phyloP scores from a whole-genome alignment of 495 filamentous ascomycete genomes.

The Penicillium subrubescens region DNA sequence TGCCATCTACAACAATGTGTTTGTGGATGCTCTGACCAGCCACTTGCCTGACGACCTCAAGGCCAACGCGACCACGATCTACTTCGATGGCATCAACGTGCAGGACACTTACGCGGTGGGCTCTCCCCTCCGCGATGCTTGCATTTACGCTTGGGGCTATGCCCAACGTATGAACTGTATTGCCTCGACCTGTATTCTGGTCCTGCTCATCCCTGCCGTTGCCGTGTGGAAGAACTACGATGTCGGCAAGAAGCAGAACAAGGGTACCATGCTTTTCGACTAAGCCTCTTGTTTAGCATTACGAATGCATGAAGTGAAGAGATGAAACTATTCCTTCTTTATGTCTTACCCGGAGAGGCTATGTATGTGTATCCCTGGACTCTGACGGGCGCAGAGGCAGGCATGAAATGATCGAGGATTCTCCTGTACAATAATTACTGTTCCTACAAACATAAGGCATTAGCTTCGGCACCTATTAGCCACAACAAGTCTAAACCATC shows the following conservation, averaged over 20 bases:
- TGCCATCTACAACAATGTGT: conserved; percentile 70
- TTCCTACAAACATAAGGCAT: conserved; percentile 3
- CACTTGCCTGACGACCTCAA: conserved; percentile 46
- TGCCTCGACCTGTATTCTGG: conserved; percentile 47
- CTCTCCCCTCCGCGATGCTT: conserved; percentile 53
- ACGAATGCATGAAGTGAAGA: neutral
- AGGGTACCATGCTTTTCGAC: conserved; percentile 40
- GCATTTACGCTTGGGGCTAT: conserved; percentile 60
- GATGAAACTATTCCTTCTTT: neutral
- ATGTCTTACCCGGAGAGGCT: neutral
- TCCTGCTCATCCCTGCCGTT: conserved; percentile 40
- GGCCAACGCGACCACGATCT: conserved; percentile 50
- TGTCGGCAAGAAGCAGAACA: conserved; percentile 50
- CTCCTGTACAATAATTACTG: neutral
- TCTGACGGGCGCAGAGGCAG: neutral
- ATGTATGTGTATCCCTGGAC: neutral
- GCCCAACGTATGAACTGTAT: conserved; percentile 59
- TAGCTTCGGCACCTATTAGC: neutral
- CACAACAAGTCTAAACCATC: neutral
- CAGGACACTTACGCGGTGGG: conserved; percentile 60
- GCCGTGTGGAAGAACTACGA: conserved; percentile 49
- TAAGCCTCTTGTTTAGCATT: neutral
- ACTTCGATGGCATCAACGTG: conserved; percentile 42
- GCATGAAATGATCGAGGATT: neutral
- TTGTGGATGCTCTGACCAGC: conserved; percentile 53